These are phyloP conservation scores for Penicillium capsulatum DNA, from an alignment of 2,329 filamentous ascomycete genomes.

Conservation along the genomic window DNA sequence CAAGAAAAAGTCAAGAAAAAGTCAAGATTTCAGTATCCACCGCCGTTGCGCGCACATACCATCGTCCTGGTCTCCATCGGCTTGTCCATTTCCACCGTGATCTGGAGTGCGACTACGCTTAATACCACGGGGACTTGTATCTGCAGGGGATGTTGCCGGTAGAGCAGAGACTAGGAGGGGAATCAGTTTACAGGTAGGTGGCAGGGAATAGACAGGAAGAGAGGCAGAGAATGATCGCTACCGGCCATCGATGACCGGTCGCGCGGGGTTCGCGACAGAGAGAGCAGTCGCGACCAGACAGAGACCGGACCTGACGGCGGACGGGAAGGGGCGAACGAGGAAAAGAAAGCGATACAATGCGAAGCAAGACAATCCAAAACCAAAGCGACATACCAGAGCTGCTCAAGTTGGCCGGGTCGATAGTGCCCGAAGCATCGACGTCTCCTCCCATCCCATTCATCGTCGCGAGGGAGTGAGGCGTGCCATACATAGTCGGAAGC, in stretches of 20 bases:
- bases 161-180: constrained; percentile 34
- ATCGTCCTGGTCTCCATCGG: constrained; percentile 63
- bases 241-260: constrained; percentile 1
- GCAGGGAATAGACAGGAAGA: constrained; percentile 16
- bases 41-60: constrained; percentile 55
- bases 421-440: constrained; percentile 76
- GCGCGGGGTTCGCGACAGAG: constrained; percentile 7
- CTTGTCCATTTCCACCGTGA: constrained; percentile 55
- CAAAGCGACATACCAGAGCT: constrained; percentile 61
- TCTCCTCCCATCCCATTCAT: constrained; percentile 59
- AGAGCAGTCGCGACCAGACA: not conserved
- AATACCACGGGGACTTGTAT: constrained; percentile 60
- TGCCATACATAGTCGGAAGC: constrained; percentile 45
- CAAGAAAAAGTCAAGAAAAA: constrained; percentile 25
- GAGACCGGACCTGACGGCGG: not conserved
- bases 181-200: constrained; percentile 33
- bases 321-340: not conserved
- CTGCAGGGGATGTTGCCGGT: constrained; percentile 43
- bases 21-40: constrained; percentile 22
- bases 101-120: constrained; percentile 79
- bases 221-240: constrained; percentile 1
- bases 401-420: constrained; percentile 84
- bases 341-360: constrained; percentile 6
- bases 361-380: not conserved
- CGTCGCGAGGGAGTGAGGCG: constrained; percentile 51